Base-by-base conservation (phyloP, 1,139 yeast species). In the Eremothecium coryli region DNA sequence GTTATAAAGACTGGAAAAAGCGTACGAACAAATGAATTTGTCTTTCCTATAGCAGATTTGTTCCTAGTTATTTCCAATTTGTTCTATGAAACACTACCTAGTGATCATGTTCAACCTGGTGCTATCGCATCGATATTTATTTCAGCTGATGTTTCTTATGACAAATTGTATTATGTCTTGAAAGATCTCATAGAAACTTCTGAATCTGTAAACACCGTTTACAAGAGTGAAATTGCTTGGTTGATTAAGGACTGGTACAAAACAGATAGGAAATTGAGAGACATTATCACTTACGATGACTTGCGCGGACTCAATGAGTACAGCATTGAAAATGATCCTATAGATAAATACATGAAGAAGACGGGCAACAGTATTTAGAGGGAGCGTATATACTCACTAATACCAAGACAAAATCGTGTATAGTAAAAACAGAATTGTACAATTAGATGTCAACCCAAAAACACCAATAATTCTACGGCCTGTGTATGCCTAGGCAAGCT, bases 41-140 rank as follows among this genome's bases (percentile, higher is more conserved):
- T 86, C 1, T 85, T 88, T 65, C 95, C 96, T 7, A 66, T 82
- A 11, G 76, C 75, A 42, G 79, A 76, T 42, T 64, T 86, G 38
- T 65, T 84, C 43, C 80, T 82, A 38, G 64, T 80, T 31, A 56
- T 68, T 12, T 52, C 63, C 26, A 46, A 49, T 20, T 38, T 61
- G 28, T 55, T 61, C 36, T 45, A 52, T 37, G 53, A 52, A 27
- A 44, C 45, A 20, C 50, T 60, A 27, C 59, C 66, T 36, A 60
- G 68, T 46, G 56, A 65, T 46, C 52, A 68, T 49, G 65, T 66
- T 36, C 69, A 62, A 15, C 47, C 55, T 1, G 82, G 82, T 15
- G 67, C 71, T 59, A 66, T 66, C 23, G 73, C 78, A 6, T 86
- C 85, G 39, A 71, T 86, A 26, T 82, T 88, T 49, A 56, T 77